These are phyloP conservation scores for Heteromeles arbutifolia DNA, from an alignment of 306 rosid species.

Conservation along the genomic window DNA sequence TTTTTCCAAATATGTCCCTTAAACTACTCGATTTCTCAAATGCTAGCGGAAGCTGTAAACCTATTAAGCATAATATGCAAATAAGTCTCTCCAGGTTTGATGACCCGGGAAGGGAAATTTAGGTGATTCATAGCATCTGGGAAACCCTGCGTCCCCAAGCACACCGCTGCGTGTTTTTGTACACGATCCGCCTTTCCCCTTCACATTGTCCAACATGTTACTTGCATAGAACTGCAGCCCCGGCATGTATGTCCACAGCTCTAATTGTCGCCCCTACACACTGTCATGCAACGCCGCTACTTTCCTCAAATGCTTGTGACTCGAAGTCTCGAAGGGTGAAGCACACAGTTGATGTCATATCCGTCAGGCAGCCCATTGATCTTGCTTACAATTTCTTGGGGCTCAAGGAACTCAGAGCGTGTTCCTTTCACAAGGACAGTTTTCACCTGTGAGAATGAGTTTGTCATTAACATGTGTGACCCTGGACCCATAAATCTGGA, in stretches of 20 bases:
- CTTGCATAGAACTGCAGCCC: conserved; percentile 58
- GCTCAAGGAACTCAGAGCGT: conserved; percentile 47
- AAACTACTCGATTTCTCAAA: neutral
- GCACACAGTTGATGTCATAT: conserved; percentile 60
- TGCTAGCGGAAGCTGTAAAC: conserved; percentile 28
- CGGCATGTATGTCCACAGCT: conserved; percentile 51
- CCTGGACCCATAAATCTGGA: conserved; percentile 42
- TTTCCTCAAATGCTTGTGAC: conserved; percentile 16
- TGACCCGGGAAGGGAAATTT: conserved; percentile 49
- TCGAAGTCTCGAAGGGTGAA: conserved; percentile 17
- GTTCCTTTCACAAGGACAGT: conserved; percentile 30
- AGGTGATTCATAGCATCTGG: conserved; percentile 52
- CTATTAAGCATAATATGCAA: conserved; percentile 50
- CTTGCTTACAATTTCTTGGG: conserved; percentile 32
- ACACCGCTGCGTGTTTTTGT: conserved; percentile 29
- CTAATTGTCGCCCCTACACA: conserved; percentile 56
- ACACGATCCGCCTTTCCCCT: conserved; percentile 45
- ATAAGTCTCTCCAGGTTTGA: conserved; percentile 47
- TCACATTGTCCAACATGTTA: conserved; percentile 27
- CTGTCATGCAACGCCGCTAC: conserved; percentile 32
- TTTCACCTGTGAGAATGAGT: conserved; percentile 53
- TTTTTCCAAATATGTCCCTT: neutral
- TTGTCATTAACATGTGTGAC: conserved; percentile 49
- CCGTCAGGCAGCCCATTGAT: conserved; percentile 36
- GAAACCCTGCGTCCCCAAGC: conserved; percentile 63